Base-by-base conservation (phyloP, 1,139 yeast species). In the Chernovozyma sophiae-reginae region DNA sequence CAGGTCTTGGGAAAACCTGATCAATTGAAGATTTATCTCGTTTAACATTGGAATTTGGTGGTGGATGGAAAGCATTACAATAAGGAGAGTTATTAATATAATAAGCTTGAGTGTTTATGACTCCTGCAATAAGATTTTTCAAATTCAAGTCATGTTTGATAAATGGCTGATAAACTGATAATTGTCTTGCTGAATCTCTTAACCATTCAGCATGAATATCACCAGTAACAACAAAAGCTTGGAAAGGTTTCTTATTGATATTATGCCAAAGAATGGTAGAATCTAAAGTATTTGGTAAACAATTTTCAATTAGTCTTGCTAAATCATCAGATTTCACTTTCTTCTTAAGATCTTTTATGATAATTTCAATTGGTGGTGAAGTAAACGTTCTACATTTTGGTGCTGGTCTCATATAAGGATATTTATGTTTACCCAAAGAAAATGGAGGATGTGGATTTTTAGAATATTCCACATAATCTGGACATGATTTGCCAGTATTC, bases 51-150 rank as follows among this genome's bases (percentile, higher is more conserved):
- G 86, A 76, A 3, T 67, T 73, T 0, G 72, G 69, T 0, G 96
- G 96, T 3, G 96, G 95, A 49, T 87, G 95, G 64, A 86, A 87
- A 0, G 96, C 96, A 56, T 87, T 87, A 60, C 96, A 87, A 56
- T 85, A 87, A 0, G 96, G 95, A 7, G 82, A 74, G 26, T 63
- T 65, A 25, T 62, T 48, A 13, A 87, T 66, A 49, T 74, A 85
- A 19, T 68, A 61, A 0, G 87, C 84, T 55, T 87, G 96, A 17
- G 89, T 85, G 43, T 79, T 74, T 38, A 87, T 84, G 2, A 96
- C 95, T 4, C 96, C 96, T 40, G 65, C 65, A 29, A 87, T 70
- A 52, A 87, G 59, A 28, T 66, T 64, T 43, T 64, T 58, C 38
- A 87, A 64, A 3, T 53, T 48, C 1, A 59, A 49, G 47, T 84